Evolutionary conservation across 2,329 filamentous ascomycete species (phyloP).

Genomic region (Talaromyces albobiverticillius): DNA sequence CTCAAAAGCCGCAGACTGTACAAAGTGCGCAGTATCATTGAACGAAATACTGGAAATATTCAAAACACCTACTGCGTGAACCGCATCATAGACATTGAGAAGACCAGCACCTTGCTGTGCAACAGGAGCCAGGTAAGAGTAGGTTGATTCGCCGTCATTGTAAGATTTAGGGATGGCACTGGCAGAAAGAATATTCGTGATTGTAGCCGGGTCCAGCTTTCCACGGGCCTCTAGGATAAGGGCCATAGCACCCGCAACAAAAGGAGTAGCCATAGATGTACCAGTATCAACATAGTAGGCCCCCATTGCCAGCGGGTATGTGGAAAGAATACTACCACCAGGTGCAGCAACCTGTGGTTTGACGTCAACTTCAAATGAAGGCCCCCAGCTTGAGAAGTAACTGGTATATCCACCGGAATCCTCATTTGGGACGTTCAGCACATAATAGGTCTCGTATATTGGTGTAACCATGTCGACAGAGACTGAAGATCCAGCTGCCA

Average conservation of each 20-base stretch:
- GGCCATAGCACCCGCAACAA: conserved; percentile 49
- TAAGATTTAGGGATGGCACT: conserved; percentile 25
- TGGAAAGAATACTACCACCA: conserved; percentile 51
- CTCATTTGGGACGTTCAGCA: conserved; percentile 17
- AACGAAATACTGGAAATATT: conserved; percentile 59
- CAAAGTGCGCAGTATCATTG: conserved; percentile 62
- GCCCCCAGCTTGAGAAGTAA: conserved; percentile 21
- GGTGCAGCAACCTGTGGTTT: conserved; percentile 14
- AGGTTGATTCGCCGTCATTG: conserved; percentile 26
- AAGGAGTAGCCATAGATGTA: conserved; percentile 61
- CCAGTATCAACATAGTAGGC: conserved; percentile 54
- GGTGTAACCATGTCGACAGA: conserved; percentile 18
- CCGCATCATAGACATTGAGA: conserved; percentile 59
- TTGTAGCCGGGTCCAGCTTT: conserved; percentile 22
- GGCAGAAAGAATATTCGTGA: conserved; percentile 24
- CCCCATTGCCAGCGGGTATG: conserved; percentile 46
- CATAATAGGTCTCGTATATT: conserved; percentile 11
- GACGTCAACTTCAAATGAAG: conserved; percentile 14
- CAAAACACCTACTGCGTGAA: conserved; percentile 53
- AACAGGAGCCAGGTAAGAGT: conserved; percentile 44
- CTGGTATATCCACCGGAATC: conserved; percentile 19
- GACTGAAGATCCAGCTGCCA: conserved; percentile 14
- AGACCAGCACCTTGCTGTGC: conserved; percentile 61
- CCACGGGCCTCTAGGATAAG: conserved; percentile 28
- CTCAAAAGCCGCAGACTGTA: conserved; percentile 49